Base-by-base conservation (phyloP, 116 monocot species). In the Iris pallida region DNA sequence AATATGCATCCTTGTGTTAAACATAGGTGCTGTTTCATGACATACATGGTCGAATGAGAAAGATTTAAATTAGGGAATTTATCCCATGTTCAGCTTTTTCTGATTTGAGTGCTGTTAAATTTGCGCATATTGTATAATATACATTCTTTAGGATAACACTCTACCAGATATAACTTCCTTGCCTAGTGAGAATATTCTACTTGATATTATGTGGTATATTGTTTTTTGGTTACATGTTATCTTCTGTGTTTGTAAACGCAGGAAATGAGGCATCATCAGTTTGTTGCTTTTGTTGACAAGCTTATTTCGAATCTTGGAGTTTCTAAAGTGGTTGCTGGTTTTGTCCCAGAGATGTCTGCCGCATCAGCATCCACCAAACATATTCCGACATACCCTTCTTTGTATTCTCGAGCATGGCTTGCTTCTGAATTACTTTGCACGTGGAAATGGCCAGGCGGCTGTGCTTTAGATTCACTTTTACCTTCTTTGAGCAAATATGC, bases 341-440 rank as follows among this genome's bases (percentile, higher is more conserved):
- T 66, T 64, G 16, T 43, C 13, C 64, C 75, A 45, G 47, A 75
- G 65, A 56, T 57, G 68, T 48, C 17, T 16, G 10, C 43, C 12
- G 65, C 59, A 64, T 59, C 64, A 62, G 46, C 59, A 42, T 54
- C 67, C 11, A 47, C 47, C 49, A 73, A 68, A 11, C 13, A 65
- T 71, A 51, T 53, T 68, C 11, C 69, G 53, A 48, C 55, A 7
- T 66, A 45, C 7, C 63, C 52, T 59, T 44, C 56, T 44, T 80
- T 79, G 13, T 80, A 67, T 51, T 77, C 86, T 64, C 85, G 98
- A 52, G 73, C 76, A 58, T 98, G 98, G 98, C 80, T 98, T 78
- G 98, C 98, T 68, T 90, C 82, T 76, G 98, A 98, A 70, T 42
- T 98, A 20, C 79, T 98, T 68, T 98, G 98, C 78, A 71, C 92